Conservation (phyloP, 2,329 filamentous ascomycete species). For the Ustulina deusta region DNA sequence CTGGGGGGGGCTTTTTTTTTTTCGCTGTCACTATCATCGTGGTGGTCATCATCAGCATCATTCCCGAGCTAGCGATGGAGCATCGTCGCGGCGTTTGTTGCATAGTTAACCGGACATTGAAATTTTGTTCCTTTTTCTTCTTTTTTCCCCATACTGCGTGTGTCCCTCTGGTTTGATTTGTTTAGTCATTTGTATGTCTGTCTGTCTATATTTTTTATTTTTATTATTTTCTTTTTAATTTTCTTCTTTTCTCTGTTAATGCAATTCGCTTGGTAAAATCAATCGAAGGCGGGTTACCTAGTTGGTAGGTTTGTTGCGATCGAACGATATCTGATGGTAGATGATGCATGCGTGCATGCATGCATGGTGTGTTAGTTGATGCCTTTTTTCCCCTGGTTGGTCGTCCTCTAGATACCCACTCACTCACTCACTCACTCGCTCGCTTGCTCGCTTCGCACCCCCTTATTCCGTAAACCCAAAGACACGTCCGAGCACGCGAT, state of each 20-base stretch:
- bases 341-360: too few species aligned
- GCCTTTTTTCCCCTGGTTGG: too few species aligned
- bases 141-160: neutral
- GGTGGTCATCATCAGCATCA: constrained; percentile 13
- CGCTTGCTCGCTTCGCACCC: neutral
- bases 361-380: too few species aligned
- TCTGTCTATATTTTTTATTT: neutral
- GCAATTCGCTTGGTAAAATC: neutral
- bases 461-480: constrained; percentile 63
- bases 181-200: neutral
- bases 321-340: too few species aligned
- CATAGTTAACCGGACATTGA: constrained; percentile 9
- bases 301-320: neutral
- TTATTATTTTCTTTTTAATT: neutral
- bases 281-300: too few species aligned
- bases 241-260: neutral
- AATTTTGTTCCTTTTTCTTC: neutral
- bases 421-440: too few species aligned
- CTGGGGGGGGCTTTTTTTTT: neutral
- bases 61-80: constrained; percentile 28
- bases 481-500: constrained; percentile 80
- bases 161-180: neutral
- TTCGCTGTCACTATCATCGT: neutral
- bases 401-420: too few species aligned
- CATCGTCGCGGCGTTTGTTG: constrained; percentile 35